These are phyloP conservation scores for Neotropicomus parvogracilis DNA, from an alignment of 1,284 basidiomycete species.

Conservation along the genomic window DNA sequence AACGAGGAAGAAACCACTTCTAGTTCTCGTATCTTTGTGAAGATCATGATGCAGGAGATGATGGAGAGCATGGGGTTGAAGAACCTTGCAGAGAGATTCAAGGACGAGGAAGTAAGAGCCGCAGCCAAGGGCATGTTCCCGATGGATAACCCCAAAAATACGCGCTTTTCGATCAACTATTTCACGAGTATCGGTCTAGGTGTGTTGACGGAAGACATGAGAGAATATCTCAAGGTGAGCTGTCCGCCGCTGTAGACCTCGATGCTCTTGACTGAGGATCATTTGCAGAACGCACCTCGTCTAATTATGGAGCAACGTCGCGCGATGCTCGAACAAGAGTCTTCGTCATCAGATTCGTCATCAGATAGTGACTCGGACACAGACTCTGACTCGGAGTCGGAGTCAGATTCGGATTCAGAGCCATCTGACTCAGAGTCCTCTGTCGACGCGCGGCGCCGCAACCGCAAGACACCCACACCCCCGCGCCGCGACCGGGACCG, in stretches of 20 bases:
- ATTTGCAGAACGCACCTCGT: constrained; percentile 77
- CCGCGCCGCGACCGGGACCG: constrained; percentile 30
- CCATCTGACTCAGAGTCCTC: constrained; percentile 37
- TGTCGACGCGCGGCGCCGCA: constrained; percentile 36
- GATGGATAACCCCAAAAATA: constrained; percentile 93
- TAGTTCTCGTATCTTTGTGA: constrained; percentile 94
- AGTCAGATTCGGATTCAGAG: constrained; percentile 25
- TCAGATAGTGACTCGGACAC: constrained; percentile 36
- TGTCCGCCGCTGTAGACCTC: constrained; percentile 1
- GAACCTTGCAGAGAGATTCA: constrained; percentile 79
- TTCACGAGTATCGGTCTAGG: constrained; percentile 94
- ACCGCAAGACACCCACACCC: constrained; percentile 35
- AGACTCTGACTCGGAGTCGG: constrained; percentile 34
- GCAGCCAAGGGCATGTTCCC: constrained; percentile 90
- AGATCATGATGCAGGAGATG: constrained; percentile 94
- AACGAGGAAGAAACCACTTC: constrained; percentile 98
- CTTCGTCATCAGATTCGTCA: constrained; percentile 57
- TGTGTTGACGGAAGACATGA: constrained; percentile 91
- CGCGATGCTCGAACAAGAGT: constrained; percentile 72
- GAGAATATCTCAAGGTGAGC: constrained; percentile 86
- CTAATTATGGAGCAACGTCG: constrained; percentile 91
- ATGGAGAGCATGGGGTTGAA: constrained; percentile 91
- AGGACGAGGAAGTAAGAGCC: constrained; percentile 75
- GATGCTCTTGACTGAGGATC: not conserved
- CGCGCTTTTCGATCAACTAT: constrained; percentile 97